phyloP scores from a whole-genome alignment of 2,329 filamentous ascomycete species.

The Colletotrichum gloeosporioides region DNA sequence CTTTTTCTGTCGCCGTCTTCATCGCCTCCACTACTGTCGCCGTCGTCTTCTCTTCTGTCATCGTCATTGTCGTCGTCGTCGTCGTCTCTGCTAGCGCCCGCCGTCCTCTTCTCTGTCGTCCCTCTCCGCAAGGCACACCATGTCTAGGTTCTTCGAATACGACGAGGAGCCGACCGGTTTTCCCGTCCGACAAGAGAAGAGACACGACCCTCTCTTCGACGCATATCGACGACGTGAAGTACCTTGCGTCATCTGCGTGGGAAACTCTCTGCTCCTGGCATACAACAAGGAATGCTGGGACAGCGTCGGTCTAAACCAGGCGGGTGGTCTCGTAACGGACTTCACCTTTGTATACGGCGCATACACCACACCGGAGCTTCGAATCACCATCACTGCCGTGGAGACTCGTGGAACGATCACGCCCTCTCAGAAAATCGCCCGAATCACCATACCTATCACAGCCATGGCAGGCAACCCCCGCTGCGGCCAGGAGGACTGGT shows the following conservation, averaged over 20 bases:
- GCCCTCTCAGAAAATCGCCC: background rate
- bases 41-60: background rate
- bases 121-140: background rate
- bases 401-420: background rate
- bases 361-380: background rate
- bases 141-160: background rate
- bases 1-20: too few species aligned
- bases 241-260: background rate
- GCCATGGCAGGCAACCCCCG: background rate
- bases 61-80: background rate
- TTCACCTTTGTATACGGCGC: background rate
- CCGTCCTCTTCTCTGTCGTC: background rate
- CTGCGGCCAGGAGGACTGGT: background rate
- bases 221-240: background rate
- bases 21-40: background rate
- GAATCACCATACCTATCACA: background rate
- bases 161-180: background rate
- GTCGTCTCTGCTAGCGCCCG: background rate
- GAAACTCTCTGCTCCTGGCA: background rate
- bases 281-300: background rate
- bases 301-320: background rate
- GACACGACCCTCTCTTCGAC: background rate
- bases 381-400: background rate
- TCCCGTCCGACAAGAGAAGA: background rate
- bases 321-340: rapidly evolving